These are phyloP conservation scores for Calocybe cyanea DNA, from an alignment of 768 basidiomycete genomes.

Conservation along the genomic window DNA sequence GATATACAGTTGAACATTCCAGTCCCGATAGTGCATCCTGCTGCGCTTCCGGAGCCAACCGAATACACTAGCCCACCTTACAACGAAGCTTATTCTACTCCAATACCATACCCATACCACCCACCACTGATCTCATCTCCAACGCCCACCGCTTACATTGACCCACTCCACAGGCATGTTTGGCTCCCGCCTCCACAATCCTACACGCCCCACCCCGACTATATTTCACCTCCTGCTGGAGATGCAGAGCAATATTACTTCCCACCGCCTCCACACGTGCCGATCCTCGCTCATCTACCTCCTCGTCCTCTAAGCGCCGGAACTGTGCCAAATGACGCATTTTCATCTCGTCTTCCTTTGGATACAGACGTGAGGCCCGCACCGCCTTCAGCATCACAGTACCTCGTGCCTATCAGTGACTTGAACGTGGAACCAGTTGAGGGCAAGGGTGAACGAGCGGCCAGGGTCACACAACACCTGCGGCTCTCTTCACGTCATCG, in stretches of 20 bases:
- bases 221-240: constrained; percentile 21
- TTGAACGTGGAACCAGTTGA: constrained; percentile 38
- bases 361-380: constrained; percentile 15
- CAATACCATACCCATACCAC: constrained; percentile 32
- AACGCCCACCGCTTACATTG: constrained; percentile 33
- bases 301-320: constrained; percentile 14
- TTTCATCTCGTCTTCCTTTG: constrained; percentile 15
- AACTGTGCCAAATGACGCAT: constrained; percentile 1
- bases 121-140: constrained; percentile 34
- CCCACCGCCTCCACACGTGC: constrained; percentile 23
- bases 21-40: constrained; percentile 60
- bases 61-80: constrained; percentile 16
- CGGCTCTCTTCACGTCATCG: constrained; percentile 52
- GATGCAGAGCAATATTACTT: constrained; percentile 27
- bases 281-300: constrained; percentile 9
- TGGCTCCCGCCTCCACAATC: constrained; percentile 43
- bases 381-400: constrained; percentile 13
- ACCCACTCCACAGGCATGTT: constrained; percentile 38
- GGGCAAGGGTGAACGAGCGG: constrained; percentile 59
- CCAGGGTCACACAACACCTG: constrained; percentile 56
- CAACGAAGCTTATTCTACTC: constrained; percentile 17
- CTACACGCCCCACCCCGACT: constrained; percentile 27
- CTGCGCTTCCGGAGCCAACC: constrained; percentile 35
- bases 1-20: constrained; percentile 66
- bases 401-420: constrained; percentile 2